Conservation (phyloP, 2,329 filamentous ascomycete genomes). For the Ceratocystis harringtonii region DNA sequence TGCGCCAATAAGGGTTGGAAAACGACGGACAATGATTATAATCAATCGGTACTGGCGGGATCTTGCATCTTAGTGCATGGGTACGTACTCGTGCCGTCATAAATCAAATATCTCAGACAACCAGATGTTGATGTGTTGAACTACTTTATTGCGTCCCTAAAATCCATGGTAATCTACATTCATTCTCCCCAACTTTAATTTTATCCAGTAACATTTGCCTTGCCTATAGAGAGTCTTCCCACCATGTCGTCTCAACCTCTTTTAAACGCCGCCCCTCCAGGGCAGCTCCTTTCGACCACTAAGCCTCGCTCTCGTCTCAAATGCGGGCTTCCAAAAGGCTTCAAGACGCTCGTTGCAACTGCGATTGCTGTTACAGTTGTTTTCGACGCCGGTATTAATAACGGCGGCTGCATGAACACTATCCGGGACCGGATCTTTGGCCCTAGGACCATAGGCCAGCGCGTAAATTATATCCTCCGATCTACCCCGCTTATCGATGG, state of each 20-base stretch:
- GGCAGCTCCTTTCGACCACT: constrained; percentile 1
- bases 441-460: constrained; percentile 6
- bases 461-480: constrained; percentile 11
- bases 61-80: too few species aligned
- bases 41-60: too few species aligned
- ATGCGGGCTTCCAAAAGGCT: not conserved
- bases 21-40: too few species aligned
- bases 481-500: constrained; percentile 44
- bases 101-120: too few species aligned
- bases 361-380: not conserved
- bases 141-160: too few species aligned
- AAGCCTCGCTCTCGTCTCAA: not conserved
- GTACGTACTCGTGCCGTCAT: too few species aligned
- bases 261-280: not conserved
- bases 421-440: constrained; percentile 2
- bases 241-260: constrained; percentile 9
- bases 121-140: too few species aligned
- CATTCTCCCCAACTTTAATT: not conserved
- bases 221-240: not conserved
- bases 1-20: too few species aligned
- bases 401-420: not conserved
- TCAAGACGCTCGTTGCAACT: not conserved
- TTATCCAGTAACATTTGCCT: not conserved
- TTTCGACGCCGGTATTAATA: not conserved
- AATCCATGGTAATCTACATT: too few species aligned